Evolutionary conservation across 129 eudicot genomes (phyloP).

Genomic region (carrot (Daucus carota)): DH1_v3.0 NC_030382.2:50406501-50407000

Average conservation of each 20-base stretch:
- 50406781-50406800: conserved; percentile 44
- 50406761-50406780: conserved; percentile 48
- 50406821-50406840: conserved; percentile 48
- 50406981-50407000: conserved; percentile 60
- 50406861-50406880: conserved; percentile 51
- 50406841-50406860: conserved; percentile 51
- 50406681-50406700: conserved; percentile 58
- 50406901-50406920: conserved; percentile 57
- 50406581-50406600: background rate
- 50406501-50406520: background rate
- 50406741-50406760: conserved; percentile 50
- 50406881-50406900: conserved; percentile 43
- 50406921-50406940: conserved; percentile 45
- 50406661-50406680: conserved; percentile 32
- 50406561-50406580: background rate
- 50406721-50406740: conserved; percentile 60
- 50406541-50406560: background rate
- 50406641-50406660: background rate
- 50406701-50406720: conserved; percentile 52
- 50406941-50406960: conserved; percentile 50
- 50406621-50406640: background rate
- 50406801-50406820: conserved; percentile 56
- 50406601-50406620: background rate
- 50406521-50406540: background rate
- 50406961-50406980: conserved; percentile 41